These are phyloP conservation scores for Tephrocybe sp. DNA, from an alignment of 768 basidiomycete species.

Conservation along the genomic window DNA sequence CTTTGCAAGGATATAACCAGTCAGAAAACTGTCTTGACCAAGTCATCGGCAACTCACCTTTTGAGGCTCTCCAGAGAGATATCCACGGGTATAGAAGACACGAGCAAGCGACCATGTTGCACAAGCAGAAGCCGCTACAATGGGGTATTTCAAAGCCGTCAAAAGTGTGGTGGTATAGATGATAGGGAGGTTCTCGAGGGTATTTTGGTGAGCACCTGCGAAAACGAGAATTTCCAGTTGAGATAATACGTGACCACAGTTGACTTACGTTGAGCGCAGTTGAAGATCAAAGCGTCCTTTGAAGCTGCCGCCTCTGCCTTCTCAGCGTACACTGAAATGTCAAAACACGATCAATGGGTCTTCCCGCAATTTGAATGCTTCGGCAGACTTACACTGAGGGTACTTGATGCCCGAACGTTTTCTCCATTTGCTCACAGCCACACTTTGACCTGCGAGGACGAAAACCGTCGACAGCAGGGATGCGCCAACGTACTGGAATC, in stretches of 20 bases:
- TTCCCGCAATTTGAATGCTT: not conserved
- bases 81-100: slow-evolving; percentile 44
- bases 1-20: slow-evolving; percentile 15
- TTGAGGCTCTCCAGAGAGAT: slow-evolving; percentile 40
- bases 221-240: not conserved
- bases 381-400: slow-evolving; percentile 55
- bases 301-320: slow-evolving; percentile 54
- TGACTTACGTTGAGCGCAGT: slow-evolving; percentile 66
- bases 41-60: slow-evolving; percentile 28
- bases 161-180: slow-evolving; percentile 42
- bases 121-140: slow-evolving; percentile 35
- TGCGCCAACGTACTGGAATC: slow-evolving; percentile 56
- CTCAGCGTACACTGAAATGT: slow-evolving; percentile 63
- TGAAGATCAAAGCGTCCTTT: slow-evolving; percentile 56
- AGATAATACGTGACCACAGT: not conserved
- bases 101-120: slow-evolving; percentile 40
- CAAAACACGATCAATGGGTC: not conserved
- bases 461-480: slow-evolving; percentile 52
- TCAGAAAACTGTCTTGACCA: not conserved
- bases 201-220: slow-evolving; percentile 70
- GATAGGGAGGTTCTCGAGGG: slow-evolving; percentile 49
- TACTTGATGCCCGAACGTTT: slow-evolving; percentile 56
- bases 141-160: slow-evolving; percentile 38
- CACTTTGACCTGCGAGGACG: slow-evolving; percentile 49
- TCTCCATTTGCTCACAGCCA: slow-evolving; percentile 42